phyloP scores from a whole-genome alignment of 768 basidiomycete genomes.

The Baorangia bicolor region DNA sequence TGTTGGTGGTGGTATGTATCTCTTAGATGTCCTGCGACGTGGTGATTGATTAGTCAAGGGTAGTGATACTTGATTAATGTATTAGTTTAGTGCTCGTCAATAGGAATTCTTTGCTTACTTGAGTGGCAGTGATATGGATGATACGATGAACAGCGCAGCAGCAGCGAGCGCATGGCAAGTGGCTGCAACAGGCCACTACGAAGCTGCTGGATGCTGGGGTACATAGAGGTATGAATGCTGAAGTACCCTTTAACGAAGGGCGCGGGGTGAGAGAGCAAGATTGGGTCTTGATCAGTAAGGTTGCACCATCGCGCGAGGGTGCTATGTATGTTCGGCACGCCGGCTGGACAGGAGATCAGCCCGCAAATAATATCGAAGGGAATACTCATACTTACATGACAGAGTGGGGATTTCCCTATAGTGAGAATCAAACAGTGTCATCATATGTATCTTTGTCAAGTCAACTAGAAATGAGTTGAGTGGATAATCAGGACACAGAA shows the following conservation, averaged over 20 bases:
- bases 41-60: no score
- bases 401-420: not conserved
- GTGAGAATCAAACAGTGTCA: not conserved
- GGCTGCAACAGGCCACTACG: not conserved
- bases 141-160: no score
- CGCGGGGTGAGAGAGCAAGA: not conserved
- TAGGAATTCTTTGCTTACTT: no score
- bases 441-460: not conserved
- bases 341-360: not conserved
- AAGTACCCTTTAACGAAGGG: not conserved
- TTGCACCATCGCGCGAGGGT: not conserved
- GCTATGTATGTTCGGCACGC: not conserved
- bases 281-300: not conserved
- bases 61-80: no score
- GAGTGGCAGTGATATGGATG: no score
- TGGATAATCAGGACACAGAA: no score
- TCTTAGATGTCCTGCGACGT: no score
- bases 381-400: not conserved
- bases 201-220: not conserved
- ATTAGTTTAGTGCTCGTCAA: no score
- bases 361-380: not conserved
- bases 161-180: no score
- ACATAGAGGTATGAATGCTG: not conserved
- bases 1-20: no score
- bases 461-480: not conserved